Percentiles rank a stretch among this genome's conserved stretches.
Conservation (phyloP, 371 early-diverging fungal genomes). For the Haplosporangium sp. region DNA sequence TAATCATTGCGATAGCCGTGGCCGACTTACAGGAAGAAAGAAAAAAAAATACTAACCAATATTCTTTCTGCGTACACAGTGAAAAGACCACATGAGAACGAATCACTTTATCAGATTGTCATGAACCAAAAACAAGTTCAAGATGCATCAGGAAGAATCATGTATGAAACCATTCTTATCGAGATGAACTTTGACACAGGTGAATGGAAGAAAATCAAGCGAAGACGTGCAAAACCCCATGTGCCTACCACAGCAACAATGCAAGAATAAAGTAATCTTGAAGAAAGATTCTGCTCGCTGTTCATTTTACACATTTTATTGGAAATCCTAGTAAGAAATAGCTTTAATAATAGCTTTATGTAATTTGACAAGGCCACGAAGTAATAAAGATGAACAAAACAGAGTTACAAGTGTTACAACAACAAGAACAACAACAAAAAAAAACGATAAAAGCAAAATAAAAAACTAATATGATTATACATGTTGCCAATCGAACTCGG, state of each 20-base stretch:
- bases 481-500: not conserved
- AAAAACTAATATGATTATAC: not conserved
- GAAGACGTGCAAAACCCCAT: constrained; percentile 35
- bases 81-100: constrained; percentile 46
- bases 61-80: constrained; percentile 3
- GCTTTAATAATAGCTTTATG: no score
- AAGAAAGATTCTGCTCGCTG: not conserved
- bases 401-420: not conserved
- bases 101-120: constrained; percentile 43
- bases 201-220: constrained; percentile 59
- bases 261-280: not conserved
- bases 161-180: constrained; percentile 55
- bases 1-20: no score
- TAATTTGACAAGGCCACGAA: no score
- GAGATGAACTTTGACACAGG: constrained; percentile 60
- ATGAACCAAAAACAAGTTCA: constrained; percentile 56
- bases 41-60: not conserved
- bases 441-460: not conserved
- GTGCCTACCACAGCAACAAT: constrained; percentile 7
- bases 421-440: not conserved
- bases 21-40: no score
- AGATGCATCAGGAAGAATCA: constrained; percentile 42
- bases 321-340: no score
- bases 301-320: not conserved
- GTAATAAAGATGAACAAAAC: not conserved